These are phyloP conservation scores for Voacanga thouarsii DNA, from an alignment of 257 asterid genomes.

Conservation along the genomic window DNA sequence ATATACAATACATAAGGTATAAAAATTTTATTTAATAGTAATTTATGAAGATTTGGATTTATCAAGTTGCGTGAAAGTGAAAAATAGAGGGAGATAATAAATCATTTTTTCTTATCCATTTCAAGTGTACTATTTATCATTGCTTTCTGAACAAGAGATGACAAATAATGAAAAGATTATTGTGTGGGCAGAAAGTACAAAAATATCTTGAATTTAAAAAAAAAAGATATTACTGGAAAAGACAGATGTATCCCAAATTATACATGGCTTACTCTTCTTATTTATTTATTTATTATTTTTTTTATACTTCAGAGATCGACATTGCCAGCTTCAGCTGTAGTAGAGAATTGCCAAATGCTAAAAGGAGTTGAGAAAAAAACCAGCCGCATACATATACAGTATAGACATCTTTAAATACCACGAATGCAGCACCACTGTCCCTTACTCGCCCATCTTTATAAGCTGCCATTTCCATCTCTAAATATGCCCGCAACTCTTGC, in stretches of 20 bases:
- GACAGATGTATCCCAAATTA: not conserved
- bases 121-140: not conserved
- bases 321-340: not conserved
- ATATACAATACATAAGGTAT: too few relatives aligned
- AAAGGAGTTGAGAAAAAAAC: too few relatives aligned
- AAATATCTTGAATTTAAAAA: too few relatives aligned
- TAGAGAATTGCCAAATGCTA: not conserved
- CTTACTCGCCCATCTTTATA: conserved; percentile 94
- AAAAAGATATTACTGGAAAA: not conserved
- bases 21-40: too few relatives aligned
- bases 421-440: conserved; percentile 96
- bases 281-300: not conserved
- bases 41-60: too few relatives aligned
- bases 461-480: conserved; percentile 98
- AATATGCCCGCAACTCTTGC: conserved; percentile 91
- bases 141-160: too few relatives aligned
- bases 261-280: not conserved
- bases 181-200: too few relatives aligned
- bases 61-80: too few relatives aligned
- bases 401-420: conserved; percentile 91
- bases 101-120: too few relatives aligned
- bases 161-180: too few relatives aligned
- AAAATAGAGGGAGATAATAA: too few relatives aligned
- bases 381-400: conserved; percentile 32
- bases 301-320: not conserved